Conservation (phyloP, 495 filamentous ascomycete genomes). For the Aspergillus homomorphus region DNA sequence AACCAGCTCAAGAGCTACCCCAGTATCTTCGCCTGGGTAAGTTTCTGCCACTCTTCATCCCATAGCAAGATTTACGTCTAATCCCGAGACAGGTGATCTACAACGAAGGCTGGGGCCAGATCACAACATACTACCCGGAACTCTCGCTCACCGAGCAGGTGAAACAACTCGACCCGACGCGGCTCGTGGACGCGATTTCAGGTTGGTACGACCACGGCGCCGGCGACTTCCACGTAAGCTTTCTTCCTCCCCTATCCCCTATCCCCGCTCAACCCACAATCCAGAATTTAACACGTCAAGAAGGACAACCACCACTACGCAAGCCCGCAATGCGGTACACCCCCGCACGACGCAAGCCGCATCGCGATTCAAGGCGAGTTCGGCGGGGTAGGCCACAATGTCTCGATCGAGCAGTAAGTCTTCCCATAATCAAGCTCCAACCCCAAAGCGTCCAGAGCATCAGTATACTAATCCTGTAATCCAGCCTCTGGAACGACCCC, state of each 20-base stretch:
- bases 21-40: conserved; percentile 53
- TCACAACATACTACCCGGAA: conserved; percentile 48
- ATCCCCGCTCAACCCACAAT: background rate
- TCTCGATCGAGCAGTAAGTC: conserved; percentile 50
- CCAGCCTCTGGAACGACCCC: conserved; percentile 55
- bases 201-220: conserved; percentile 63
- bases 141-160: conserved; percentile 52
- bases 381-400: conserved; percentile 61
- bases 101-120: conserved; percentile 71
- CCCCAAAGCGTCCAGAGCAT: too few relatives aligned
- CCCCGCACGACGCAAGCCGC: conserved; percentile 57
- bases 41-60: background rate
- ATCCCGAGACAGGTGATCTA: conserved; percentile 64
- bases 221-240: conserved; percentile 51
- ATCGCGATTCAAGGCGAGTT: conserved; percentile 70
- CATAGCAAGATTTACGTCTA: too few relatives aligned
- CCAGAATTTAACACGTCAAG: too few relatives aligned
- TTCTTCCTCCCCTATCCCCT: background rate
- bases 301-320: conserved; percentile 73
- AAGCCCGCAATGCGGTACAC: conserved; percentile 66
- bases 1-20: conserved; percentile 61
- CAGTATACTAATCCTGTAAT: background rate
- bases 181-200: conserved; percentile 56
- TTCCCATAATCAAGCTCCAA: background rate
- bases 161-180: conserved; percentile 54